Base-by-base conservation (phyloP, 2,329 filamentous ascomycete species). In the Fusarium verrucosum region DNA sequence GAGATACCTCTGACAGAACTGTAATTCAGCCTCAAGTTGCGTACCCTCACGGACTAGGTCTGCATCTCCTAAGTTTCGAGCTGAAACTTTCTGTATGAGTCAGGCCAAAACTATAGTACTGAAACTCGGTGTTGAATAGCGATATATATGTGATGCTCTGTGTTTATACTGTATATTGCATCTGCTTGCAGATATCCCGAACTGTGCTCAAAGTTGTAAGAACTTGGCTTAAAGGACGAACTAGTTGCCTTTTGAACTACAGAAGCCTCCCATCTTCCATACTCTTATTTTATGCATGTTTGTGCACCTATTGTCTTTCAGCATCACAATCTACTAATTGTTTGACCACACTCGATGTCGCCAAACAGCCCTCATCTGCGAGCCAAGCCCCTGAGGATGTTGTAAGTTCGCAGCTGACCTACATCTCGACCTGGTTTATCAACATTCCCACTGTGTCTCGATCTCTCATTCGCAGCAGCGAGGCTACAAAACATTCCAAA, bases 301-400 rank as follows among this genome's bases (percentile, higher is more conserved):
- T 22, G 6, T 11, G 9, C 14, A 23, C 5, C 30, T 16, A 7
- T 16, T 32, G 14, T 32, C 14, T 32, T 32, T 32, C 14, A n/a
- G 16, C 30, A 32, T 16, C n/a, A 32, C 30, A 32, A 32, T 32
- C 30, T 13, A n/a, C n/a, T n/a, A n/a, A n/a, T 32, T 32, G 14
- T 32, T 32, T 32, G 7, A 32, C 6, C 16, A 14, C 9, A 19
- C 20, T 38, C 17, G 14, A 62, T 47, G 53, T 58, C 46, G 40
- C 59, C 43, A 53, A 49, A 65, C 47, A 53, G 33, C 53, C 46
- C n/a, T 37, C 23, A 17, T n/a, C 14, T n/a, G 11, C 11, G 13
- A 26, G 20, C 26, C 35, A 40, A 33, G 19, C n/a, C 23, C 19
- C 30, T 35, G 16, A 32, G 23, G 4, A 20, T 26, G 26, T 25